Evolutionary conservation across 495 filamentous ascomycete species (phyloP).

Genomic region (Chaetomium fimeti): DNA sequence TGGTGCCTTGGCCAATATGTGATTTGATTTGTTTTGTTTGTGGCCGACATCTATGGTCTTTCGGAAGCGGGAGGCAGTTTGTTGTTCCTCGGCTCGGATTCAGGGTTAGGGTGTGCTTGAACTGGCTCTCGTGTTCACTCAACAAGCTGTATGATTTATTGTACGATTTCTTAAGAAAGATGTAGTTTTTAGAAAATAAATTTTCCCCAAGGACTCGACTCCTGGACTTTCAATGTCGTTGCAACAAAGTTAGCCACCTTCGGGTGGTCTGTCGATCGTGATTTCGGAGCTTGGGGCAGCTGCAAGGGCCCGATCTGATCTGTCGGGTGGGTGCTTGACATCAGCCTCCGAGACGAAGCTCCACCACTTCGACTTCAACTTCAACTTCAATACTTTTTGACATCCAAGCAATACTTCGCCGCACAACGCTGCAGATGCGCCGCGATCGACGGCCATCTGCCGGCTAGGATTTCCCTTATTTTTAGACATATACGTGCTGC

Average conservation of each 20-base stretch:
- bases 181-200: neutral
- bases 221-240: neutral
- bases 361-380: neutral
- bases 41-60: neutral
- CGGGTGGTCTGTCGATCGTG: neutral
- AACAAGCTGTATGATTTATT: neutral
- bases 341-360: neutral
- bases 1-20: neutral
- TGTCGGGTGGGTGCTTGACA: slow-evolving; percentile 2
- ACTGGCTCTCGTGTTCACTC: neutral
- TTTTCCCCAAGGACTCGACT: neutral
- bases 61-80: neutral
- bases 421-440: neutral
- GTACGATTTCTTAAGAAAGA: too few species aligned
- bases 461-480: neutral
- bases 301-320: neutral
- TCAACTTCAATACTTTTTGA: neutral
- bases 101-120: neutral
- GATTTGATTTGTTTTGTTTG: neutral
- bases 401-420: too few species aligned
- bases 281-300: neutral
- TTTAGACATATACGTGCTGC: neutral
- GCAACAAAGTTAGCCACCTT: neutral
- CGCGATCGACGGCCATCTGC: slow-evolving; percentile 1
- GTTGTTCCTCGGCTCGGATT: neutral